Evolutionary conservation across 2,329 filamentous ascomycete genomes (phyloP), one percentile per base, ranked within the genome.

Genomic region (Alternaria sp.): DNA sequence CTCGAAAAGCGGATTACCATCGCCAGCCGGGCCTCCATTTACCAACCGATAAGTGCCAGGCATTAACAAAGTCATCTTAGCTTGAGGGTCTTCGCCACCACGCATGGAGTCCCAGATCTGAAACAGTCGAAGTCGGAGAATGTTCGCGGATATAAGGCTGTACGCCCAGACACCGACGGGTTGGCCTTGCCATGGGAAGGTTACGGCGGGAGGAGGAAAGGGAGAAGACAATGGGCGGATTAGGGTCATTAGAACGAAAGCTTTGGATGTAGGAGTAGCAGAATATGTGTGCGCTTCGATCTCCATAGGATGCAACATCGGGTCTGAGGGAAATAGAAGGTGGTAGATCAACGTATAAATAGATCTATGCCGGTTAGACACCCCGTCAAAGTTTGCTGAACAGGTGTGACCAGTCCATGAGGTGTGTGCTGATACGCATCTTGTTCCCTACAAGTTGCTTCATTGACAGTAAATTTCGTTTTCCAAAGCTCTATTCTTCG

Each of bases 91-190:
- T 29, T 31, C n/a, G 26, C 26, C 41, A 33, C n/a, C 26, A 33
- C 42, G 33, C 46, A 50, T 50, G 5, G 14, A 50, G 14, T 31
- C 28, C 17, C 28, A 11, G 28, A 33, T 29, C 23, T 46, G 17
- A 5, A 46, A 7, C 42, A 33, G 29, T 8, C 4, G 17, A 3
- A 46, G 26, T 31, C 24, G 28, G 23, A 11, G 14, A 9, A 28
- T 40, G 17, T 37, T 37, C 13, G 33, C 48, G 14, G 23, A 51
- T 36, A 21, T 26, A 17, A 40, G 8, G 23, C 21, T 26, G 34
- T 40, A 14, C 40, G n/a, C 36, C 34, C 48, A 51, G 23, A 40
- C 34, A 9, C 48, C 34, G n/a, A 24, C 23, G 13, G 48, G 48
- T 13, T 51, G 23, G 10, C 34, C 34, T 26, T 51, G 34, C 24